Percentiles rank a stretch among this genome's conserved stretches.
Evolutionary conservation across 306 rosid species (phyloP).

Genomic region (Prunus padus): DNA sequence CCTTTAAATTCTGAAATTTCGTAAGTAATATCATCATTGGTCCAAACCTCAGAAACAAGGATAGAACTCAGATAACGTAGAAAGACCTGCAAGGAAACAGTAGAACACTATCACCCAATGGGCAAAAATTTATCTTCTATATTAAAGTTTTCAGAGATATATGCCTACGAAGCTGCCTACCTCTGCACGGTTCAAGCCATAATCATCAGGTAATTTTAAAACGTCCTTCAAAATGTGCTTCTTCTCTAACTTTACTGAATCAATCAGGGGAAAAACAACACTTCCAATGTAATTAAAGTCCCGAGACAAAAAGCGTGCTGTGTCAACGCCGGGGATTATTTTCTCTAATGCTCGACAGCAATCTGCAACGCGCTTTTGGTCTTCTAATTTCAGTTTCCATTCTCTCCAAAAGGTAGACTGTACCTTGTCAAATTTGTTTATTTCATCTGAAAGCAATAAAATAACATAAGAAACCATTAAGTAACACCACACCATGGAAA

Average conservation of each 20-base stretch:
- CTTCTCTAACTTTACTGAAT: slow-evolving; percentile 73
- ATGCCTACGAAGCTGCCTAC: slow-evolving; percentile 44
- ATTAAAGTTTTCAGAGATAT: slow-evolving; percentile 10
- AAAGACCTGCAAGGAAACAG: slow-evolving; percentile 68
- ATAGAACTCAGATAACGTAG: slow-evolving; percentile 60
- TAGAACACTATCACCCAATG: slow-evolving; percentile 17
- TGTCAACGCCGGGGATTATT: slow-evolving; percentile 88
- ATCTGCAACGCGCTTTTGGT: slow-evolving; percentile 80
- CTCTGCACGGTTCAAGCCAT: slow-evolving; percentile 71
- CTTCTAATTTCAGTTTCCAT: slow-evolving; percentile 91
- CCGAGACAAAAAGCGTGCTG: slow-evolving; percentile 79
- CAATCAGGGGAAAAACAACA: slow-evolving; percentile 69
- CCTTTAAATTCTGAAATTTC: slow-evolving; percentile 69
- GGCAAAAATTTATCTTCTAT: slow-evolving; percentile 11
- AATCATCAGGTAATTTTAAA: slow-evolving; percentile 67
- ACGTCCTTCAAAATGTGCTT: slow-evolving; percentile 74
- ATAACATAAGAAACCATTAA: slow-evolving; percentile 8
- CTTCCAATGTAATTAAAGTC: slow-evolving; percentile 67
- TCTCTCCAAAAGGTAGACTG: slow-evolving; percentile 97
- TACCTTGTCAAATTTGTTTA: slow-evolving; percentile 64
- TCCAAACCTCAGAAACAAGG: slow-evolving; percentile 89
- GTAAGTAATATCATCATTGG: slow-evolving; percentile 67
- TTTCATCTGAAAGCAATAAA: slow-evolving; percentile 54
- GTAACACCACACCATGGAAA: slow-evolving; percentile 6
- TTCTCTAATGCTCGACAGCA: slow-evolving; percentile 72